Base-by-base conservation (phyloP, 2,329 filamentous ascomycete species). In the Exophiala oligosperma region DNA sequence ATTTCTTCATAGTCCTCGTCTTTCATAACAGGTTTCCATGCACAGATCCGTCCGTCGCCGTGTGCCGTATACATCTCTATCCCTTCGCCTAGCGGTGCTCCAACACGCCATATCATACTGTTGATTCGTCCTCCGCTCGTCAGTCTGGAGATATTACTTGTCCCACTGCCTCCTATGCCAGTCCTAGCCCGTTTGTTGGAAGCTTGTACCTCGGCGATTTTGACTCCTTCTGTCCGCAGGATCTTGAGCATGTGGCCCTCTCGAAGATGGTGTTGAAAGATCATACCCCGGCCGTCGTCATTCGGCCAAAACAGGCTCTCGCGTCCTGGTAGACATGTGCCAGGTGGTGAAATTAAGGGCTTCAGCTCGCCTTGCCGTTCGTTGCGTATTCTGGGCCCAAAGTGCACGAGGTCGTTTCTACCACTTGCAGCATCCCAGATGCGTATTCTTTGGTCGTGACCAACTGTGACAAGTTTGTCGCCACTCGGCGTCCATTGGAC, bases 321-420 rank as follows among this genome's bases (percentile, higher is more conserved):
- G 37, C 83, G 79, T 0, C 81, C 80, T 0, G 81, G 74, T 23
- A 29, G 48, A 3, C 77, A 73, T 26, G 88, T 70, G 6, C 81
- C 77, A 0, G 77, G 78, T 0, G 92, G 91, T 0, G 86, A 79
- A 7, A 86, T 72, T 54, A 91, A 74, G 57, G 91, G 84, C 32
- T 51, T 47, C 78, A 80, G 21, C 84, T 77, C 59, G 81, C 86
- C 21, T 82, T 83, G 4, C 50, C 63, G 78, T 73, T 64, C 81
- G 71, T 97, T 97, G 66, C 87, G 88, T 41, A 97, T 81, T 28
- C 86, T 81, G 0, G 92, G 90, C 0, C 92, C 92, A 69, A 97
- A 97, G 71, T 88, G 92, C 0, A 89, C 90, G 4, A 97, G 83
- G 0, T 90, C 95, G 72, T 97, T 97, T 17, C 88, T 88, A 1